A percentile compares a stretch with the other conserved stretches of the same genome.
These are phyloP conservation scores for Suillus fuscotomentosus DNA, from an alignment of 768 basidiomycete species.

Conservation along the genomic window DNA sequence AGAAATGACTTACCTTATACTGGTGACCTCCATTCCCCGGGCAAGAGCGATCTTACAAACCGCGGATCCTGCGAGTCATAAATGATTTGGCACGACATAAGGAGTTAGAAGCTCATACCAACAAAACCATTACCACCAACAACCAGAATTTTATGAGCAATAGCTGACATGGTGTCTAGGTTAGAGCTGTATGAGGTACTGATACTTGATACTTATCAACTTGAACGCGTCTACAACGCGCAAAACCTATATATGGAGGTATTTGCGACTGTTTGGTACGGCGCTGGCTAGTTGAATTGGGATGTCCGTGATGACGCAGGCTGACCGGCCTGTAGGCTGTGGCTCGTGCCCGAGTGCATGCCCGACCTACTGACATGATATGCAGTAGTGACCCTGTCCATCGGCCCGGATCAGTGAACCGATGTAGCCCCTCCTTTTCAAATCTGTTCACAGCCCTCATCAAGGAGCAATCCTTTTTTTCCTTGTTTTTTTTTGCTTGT, in stretches of 20 bases:
- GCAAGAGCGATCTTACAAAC: slow-evolving; percentile 87
- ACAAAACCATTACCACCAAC: slow-evolving; percentile 99
- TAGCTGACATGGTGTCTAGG: slow-evolving; percentile 4
- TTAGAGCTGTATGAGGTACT: too few species aligned
- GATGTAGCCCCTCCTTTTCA: too few species aligned
- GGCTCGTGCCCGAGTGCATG: not conserved
- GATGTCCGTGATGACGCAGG: not conserved
- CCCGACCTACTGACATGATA: not conserved
- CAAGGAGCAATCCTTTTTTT: too few species aligned
- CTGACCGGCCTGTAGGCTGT: too few species aligned
- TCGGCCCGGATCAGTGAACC: too few species aligned
- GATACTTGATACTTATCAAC: not conserved
- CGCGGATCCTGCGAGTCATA: slow-evolving; percentile 69
- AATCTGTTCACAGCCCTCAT: too few species aligned
- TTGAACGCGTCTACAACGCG: not conserved
- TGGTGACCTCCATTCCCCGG: slow-evolving; percentile 83
- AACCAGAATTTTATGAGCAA: slow-evolving; percentile 72
- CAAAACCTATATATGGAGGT: not conserved
- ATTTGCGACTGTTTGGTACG: not conserved
- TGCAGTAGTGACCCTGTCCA: too few species aligned
- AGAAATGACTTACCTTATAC: slow-evolving; percentile 65
- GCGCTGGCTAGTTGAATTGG: not conserved
- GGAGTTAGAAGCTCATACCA: slow-evolving; percentile 45
- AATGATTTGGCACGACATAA: slow-evolving; percentile 2
- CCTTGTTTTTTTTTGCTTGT: too few species aligned